A percentile compares a stretch with the other conserved stretches of the same genome.
Evolutionary conservation across 23 red algal species (phyloP).

Genomic region (Porphyridium purpureum): DNA sequence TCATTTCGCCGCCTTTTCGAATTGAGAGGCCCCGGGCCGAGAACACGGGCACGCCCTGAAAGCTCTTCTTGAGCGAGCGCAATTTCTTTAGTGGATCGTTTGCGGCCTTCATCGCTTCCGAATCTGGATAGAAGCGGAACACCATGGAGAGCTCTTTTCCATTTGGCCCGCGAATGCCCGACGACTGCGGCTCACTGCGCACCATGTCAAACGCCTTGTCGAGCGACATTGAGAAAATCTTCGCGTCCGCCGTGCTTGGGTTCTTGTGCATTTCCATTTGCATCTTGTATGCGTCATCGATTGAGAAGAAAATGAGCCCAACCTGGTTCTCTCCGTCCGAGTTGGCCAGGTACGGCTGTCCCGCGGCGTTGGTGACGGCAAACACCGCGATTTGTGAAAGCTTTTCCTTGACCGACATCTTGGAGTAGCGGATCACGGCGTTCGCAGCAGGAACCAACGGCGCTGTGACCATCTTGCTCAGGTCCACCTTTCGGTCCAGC

Average conservation of each 20-base stretch:
- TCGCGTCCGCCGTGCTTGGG: conserved; percentile 56
- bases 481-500: too few species aligned
- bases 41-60: conserved; percentile 84
- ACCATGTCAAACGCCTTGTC: conserved; percentile 99
- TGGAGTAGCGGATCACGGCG: conserved; percentile 2
- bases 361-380: conserved; percentile 84
- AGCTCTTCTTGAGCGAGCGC: neutral
- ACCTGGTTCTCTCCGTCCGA: conserved; percentile 64
- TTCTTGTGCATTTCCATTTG: conserved; percentile 73
- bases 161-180: conserved; percentile 50
- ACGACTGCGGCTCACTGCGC: conserved; percentile 59
- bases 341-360: conserved; percentile 92
- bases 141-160: conserved; percentile 93
- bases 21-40: conserved; percentile 69
- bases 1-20: conserved; percentile 70
- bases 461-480: too few species aligned
- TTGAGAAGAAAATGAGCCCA: conserved; percentile 89
- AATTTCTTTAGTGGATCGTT: neutral
- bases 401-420: conserved; percentile 71
- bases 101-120: conserved; percentile 6
- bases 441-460: too few species aligned
- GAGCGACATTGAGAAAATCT: conserved; percentile 82
- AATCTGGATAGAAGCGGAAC: conserved; percentile 80
- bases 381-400: conserved; percentile 93
- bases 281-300: conserved; percentile 74